Base-by-base conservation (phyloP, 345 rosid species). In the Erucastrum elatum region DNA sequence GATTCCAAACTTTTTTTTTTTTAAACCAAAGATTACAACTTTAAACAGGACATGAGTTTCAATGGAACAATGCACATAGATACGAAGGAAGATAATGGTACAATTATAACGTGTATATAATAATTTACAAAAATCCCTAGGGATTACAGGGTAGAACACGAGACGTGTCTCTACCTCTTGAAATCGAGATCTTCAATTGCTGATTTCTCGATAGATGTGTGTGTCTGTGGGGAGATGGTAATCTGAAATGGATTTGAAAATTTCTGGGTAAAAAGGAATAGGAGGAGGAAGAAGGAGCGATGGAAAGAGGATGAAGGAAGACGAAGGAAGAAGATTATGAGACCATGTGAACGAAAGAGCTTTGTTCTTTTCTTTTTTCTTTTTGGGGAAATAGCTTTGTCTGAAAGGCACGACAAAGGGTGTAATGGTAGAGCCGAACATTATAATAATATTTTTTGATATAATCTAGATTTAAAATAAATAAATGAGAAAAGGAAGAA, bases 71-170 rank as follows among this genome's bases (percentile, higher is more conserved):
- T 17, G 21, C 39, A 31, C 8, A 44, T 13, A 26, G 0, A 30
- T 9, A 27, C 64, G 13, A 26, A 70, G 15, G 31, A 71, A 70
- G 21, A 51, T n/a, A 29, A 77, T 2, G 17, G 10, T 53, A 56
- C 11, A 75, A 75, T 34, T 34, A 6, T 13, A 3, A 16, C 34
- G 13, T 49, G 56, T 61, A 21, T 21, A 21, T 46, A 9, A 1
- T 63, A 49, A 25, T 10, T 64, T 34, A 70, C 75, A 65, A 65
- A 26, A 41, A 64, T 61, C 25, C 72, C 67, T 3, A 60, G 17
- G 71, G 46, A 71, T 64, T 78, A 65, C 1, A 78, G 82, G 82
- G 74, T 39, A 72, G 59, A 76, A 76, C 75, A 72, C 82, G 77
- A 62, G 55, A 62, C 25, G 68, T 72, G 60, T 71, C 60, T 71